Percentiles rank a stretch among this genome's conserved stretches.
phyloP scores from a whole-genome alignment of 2,329 filamentous ascomycete species.

The Colletotrichum incanum region DNA sequence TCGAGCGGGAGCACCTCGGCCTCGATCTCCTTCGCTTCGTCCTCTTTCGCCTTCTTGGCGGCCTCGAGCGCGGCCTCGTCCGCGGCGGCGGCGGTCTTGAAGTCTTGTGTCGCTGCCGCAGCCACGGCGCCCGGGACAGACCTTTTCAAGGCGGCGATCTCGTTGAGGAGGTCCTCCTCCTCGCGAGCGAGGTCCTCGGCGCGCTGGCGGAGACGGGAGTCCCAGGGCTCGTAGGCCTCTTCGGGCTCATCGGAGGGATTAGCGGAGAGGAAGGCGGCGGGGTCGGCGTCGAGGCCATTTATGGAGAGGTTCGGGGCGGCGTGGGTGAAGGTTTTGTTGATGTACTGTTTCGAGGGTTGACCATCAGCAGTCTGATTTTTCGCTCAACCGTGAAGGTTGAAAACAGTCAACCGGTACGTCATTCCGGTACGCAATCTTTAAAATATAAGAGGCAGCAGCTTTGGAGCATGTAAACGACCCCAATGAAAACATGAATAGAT shows the following conservation, averaged over 20 bases:
- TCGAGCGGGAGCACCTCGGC: conserved; percentile 50
- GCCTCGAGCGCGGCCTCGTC: conserved; percentile 61
- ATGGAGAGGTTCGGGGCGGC: conserved; percentile 74
- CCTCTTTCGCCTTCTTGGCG: conserved; percentile 41
- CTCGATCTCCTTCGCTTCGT: conserved; percentile 45
- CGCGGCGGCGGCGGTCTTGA: conserved; percentile 58
- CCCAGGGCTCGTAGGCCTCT: conserved; percentile 72
- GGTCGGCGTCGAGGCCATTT: conserved; percentile 70
- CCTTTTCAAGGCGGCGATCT: conserved; percentile 74
- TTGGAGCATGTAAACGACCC: too few species aligned
- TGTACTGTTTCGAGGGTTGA: conserved; percentile 65
- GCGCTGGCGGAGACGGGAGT: conserved; percentile 70
- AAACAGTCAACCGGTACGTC: background rate
- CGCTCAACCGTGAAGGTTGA: background rate
- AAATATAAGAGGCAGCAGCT: too few species aligned
- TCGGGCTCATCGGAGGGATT: conserved; percentile 50
- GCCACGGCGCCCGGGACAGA: conserved; percentile 65
- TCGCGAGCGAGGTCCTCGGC: conserved; percentile 74
- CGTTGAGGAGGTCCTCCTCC: conserved; percentile 75
- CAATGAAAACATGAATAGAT: background rate
- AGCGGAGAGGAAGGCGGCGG: conserved; percentile 56
- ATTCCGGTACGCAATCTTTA: background rate
- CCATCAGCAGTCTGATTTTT: background rate
- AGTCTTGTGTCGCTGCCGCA: conserved; percentile 59
- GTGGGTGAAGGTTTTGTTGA: conserved; percentile 71